Conservation (phyloP, 108 stramenopile species). For the Skeletonema marinoi region DNA sequence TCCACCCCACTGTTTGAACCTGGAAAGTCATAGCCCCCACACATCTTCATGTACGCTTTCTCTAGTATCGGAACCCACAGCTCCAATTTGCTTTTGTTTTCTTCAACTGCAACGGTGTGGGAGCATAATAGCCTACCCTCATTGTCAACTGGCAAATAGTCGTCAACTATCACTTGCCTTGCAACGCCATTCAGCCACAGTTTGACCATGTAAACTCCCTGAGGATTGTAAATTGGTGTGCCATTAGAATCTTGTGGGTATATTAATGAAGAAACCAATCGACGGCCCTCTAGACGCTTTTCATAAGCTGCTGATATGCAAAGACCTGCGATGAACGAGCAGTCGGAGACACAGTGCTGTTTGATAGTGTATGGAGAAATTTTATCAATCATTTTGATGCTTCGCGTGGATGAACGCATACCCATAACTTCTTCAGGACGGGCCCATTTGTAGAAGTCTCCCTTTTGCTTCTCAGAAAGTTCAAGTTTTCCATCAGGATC, state of each 20-base stretch:
- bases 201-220: slow-evolving; percentile 93
- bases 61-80: slow-evolving; percentile 93
- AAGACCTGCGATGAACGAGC: slow-evolving; percentile 91
- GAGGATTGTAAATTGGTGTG: slow-evolving; percentile 82
- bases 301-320: slow-evolving; percentile 90
- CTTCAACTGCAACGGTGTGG: slow-evolving; percentile 35
- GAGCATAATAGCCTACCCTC: slow-evolving; percentile 82
- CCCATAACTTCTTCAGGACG: slow-evolving; percentile 69
- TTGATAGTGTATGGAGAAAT: slow-evolving; percentile 73
- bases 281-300: slow-evolving; percentile 56
- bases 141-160: slow-evolving; percentile 82
- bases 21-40: slow-evolving; percentile 92
- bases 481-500: slow-evolving; percentile 69
- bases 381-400: slow-evolving; percentile 50
- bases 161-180: slow-evolving; percentile 89
- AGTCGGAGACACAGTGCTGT: slow-evolving; percentile 90
- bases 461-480: slow-evolving; percentile 63
- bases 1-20: slow-evolving; percentile 92
- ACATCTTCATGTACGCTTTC: slow-evolving; percentile 95
- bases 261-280: slow-evolving; percentile 73
- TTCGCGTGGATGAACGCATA: slow-evolving; percentile 24
- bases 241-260: slow-evolving; percentile 76
- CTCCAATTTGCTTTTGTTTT: slow-evolving; percentile 55
- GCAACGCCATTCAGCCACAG: slow-evolving; percentile 92
- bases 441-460: slow-evolving; percentile 66